Conservation (phyloP, 257 asterid genomes). For the Solanum arcanum region DNA sequence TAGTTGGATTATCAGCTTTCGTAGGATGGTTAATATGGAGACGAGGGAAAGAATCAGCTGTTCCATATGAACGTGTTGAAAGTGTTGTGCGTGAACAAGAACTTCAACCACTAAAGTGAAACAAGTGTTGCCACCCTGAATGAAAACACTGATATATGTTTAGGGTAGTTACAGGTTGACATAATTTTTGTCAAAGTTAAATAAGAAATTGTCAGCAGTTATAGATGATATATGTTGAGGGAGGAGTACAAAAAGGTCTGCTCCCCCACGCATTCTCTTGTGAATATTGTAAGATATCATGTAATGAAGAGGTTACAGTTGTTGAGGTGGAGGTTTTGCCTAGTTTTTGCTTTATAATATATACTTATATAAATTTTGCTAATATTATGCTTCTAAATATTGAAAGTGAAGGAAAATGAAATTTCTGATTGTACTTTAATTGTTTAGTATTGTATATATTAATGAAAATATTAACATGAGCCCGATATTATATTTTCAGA, state of each 20-base stretch:
- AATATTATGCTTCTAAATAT: background rate
- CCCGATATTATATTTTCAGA: too few relatives aligned
- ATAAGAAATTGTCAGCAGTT: background rate
- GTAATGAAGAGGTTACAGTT: background rate
- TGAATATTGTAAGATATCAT: slow-evolving; percentile 2
- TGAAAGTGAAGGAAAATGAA: background rate
- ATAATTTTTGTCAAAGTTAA: background rate
- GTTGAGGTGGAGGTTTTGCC: background rate
- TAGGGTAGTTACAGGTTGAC: background rate
- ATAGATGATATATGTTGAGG: background rate
- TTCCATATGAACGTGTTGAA: slow-evolving; percentile 74
- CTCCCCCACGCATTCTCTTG: background rate
- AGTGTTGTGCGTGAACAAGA: slow-evolving; percentile 62
- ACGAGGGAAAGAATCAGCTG: slow-evolving; percentile 20
- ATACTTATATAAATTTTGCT: background rate
- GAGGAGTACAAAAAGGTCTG: background rate
- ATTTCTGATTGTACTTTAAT: background rate
- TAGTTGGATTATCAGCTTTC: slow-evolving; percentile 39
- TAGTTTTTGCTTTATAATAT: background rate
- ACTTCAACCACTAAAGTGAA: slow-evolving; percentile 62
- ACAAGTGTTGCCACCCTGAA: background rate
- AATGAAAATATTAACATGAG: background rate
- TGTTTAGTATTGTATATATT: background rate
- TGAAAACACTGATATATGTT: background rate
- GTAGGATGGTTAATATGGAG: slow-evolving; percentile 66